Percentiles rank a stretch among this genome's conserved stretches.
Evolutionary conservation across 148 eudicot genomes (phyloP).

Genomic region (Rhododendron simsii): DNA sequence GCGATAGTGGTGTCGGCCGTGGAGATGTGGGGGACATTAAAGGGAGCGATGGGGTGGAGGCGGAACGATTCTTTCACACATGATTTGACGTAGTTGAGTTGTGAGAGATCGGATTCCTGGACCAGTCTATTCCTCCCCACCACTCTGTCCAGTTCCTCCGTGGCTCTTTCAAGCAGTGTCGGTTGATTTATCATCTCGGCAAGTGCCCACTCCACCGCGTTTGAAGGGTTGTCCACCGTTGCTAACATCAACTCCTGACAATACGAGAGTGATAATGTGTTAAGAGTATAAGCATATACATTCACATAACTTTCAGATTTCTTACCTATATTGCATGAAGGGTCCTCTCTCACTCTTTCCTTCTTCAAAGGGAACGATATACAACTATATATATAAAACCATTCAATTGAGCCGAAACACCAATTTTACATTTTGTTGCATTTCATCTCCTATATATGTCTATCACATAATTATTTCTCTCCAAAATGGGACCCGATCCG

Average conservation of each 20-base stretch:
- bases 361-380: no score
- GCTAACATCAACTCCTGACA: slow-evolving; percentile 10
- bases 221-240: slow-evolving; percentile 24
- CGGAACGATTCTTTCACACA: slow-evolving; percentile 26
- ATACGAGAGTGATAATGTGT: not conserved
- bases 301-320: not conserved
- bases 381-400: no score
- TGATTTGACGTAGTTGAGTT: slow-evolving; percentile 25
- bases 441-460: no score
- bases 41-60: slow-evolving; percentile 26
- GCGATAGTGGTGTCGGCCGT: slow-evolving; percentile 7
- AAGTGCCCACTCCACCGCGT: slow-evolving; percentile 25
- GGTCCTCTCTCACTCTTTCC: not conserved
- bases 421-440: not conserved
- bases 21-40: slow-evolving; percentile 31
- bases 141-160: slow-evolving; percentile 18
- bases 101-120: slow-evolving; percentile 26
- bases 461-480: not conserved
- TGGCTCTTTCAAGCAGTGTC: slow-evolving; percentile 4
- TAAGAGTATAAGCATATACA: no score
- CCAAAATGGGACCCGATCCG: not conserved
- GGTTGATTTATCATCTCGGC: slow-evolving; percentile 30
- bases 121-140: slow-evolving; percentile 20
- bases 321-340: not conserved
- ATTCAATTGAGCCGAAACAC: no score